Conservation (phyloP, 2,329 filamentous ascomycete species). For the Lecanoromycetidae sp. region DNA sequence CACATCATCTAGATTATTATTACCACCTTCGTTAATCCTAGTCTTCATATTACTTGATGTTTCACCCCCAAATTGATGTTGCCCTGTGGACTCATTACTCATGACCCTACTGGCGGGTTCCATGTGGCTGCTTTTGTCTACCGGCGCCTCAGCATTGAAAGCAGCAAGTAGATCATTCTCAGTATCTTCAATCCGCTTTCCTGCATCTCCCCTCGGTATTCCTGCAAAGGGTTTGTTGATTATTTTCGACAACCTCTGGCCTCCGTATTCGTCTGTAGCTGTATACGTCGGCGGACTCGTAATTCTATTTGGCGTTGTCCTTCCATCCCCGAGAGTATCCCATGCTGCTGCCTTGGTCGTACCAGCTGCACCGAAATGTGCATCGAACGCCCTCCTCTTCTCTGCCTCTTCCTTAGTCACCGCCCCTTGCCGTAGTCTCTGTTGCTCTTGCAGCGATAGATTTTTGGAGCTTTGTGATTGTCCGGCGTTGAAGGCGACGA, state of each 20-base stretch:
- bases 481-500: slow-evolving; percentile 45
- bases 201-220: slow-evolving; percentile 6
- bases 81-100: slow-evolving; percentile 11
- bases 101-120: slow-evolving; percentile 34
- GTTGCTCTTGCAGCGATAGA: slow-evolving; percentile 53
- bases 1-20: slow-evolving; percentile 42
- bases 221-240: slow-evolving; percentile 17
- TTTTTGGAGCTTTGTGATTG: slow-evolving; percentile 51
- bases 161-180: slow-evolving; percentile 51
- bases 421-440: slow-evolving; percentile 62
- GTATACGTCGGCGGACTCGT: slow-evolving; percentile 39
- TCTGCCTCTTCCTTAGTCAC: slow-evolving; percentile 64
- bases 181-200: slow-evolving; percentile 23
- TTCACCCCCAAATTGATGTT: no score
- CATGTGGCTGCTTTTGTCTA: slow-evolving; percentile 48
- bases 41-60: no score
- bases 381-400: slow-evolving; percentile 56
- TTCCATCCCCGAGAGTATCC: slow-evolving; percentile 54
- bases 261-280: slow-evolving; percentile 24
- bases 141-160: slow-evolving; percentile 47
- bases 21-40: no score
- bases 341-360: slow-evolving; percentile 55
- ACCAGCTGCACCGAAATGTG: slow-evolving; percentile 61
- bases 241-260: slow-evolving; percentile 11
- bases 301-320: slow-evolving; percentile 29